A percentile compares a stretch with the other conserved stretches of the same genome.
These are phyloP conservation scores for Colletotrichum coccodes DNA, from an alignment of 2,329 filamentous ascomycete genomes.

Conservation along the genomic window DNA sequence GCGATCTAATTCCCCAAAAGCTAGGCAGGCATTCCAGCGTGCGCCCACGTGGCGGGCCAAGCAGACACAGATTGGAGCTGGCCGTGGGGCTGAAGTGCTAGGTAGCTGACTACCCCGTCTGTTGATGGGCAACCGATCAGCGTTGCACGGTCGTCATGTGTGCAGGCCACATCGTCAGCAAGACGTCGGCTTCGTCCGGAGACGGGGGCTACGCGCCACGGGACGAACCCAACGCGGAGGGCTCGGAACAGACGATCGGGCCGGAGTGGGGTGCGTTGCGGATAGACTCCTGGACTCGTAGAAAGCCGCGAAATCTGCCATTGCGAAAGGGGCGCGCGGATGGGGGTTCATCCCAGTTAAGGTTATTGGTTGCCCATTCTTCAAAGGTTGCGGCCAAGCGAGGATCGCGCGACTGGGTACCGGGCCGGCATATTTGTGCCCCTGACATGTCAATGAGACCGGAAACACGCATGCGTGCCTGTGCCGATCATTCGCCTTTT, in stretches of 20 bases:
- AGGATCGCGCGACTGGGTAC: neutral
- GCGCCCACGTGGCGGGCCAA: neutral
- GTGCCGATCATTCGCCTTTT: neutral
- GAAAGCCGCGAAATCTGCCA: neutral
- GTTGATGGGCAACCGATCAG: neutral
- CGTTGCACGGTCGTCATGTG: neutral
- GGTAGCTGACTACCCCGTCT: neutral
- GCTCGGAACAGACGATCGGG: neutral
- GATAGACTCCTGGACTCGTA: too few relatives aligned
- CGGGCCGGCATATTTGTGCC: neutral
- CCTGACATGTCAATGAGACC: slow-evolving; percentile 2
- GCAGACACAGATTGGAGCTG: too few relatives aligned
- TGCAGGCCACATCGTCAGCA: neutral
- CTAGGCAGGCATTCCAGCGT: neutral
- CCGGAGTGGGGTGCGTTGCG: neutral
- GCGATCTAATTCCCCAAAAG: neutral
- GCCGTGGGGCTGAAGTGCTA: neutral
- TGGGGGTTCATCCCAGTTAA: neutral
- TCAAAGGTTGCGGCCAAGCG: neutral
- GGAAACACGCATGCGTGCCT: neutral
- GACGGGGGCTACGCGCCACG: neutral
- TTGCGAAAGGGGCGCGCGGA: neutral
- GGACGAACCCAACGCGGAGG: neutral
- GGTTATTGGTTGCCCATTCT: neutral
- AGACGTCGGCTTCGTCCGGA: neutral